These are phyloP conservation scores for Trametes maxima DNA, from an alignment of 768 basidiomycete species.

Conservation along the genomic window DNA sequence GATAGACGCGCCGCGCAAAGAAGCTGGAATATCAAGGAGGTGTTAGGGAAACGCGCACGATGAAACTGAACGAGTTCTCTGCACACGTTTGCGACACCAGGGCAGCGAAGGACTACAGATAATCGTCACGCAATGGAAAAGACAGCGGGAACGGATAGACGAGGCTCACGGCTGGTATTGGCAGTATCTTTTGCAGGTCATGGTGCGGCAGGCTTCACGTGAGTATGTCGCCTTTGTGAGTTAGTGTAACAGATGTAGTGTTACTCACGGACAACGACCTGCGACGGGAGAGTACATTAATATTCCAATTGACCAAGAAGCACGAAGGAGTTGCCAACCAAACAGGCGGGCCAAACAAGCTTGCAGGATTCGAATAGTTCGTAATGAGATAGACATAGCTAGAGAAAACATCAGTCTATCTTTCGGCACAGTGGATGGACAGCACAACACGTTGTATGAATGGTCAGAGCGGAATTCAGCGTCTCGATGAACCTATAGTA, in stretches of 20 bases:
- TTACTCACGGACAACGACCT: neutral
- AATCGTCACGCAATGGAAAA: neutral
- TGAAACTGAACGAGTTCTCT: neutral
- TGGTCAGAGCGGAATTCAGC: neutral
- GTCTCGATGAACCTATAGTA: conserved; percentile 1
- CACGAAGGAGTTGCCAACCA: neutral
- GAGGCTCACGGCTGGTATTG: conserved; percentile 1
- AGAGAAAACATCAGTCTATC: neutral
- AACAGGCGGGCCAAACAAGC: neutral
- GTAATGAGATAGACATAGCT: conserved; percentile 7
- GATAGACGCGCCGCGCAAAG: conserved; percentile 8
- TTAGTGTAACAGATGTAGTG: no score
- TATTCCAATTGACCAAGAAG: no score
- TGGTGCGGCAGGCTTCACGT: neutral
- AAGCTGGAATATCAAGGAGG: neutral
- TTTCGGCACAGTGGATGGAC: neutral
- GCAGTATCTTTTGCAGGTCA: neutral
- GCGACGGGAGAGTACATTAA: no score
- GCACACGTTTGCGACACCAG: conserved; percentile 2
- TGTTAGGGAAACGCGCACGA: no score
- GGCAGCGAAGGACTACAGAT: conserved; percentile 1
- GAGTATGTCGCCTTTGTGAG: neutral
- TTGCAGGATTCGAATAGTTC: neutral
- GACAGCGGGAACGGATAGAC: neutral
- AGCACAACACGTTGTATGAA: conserved; percentile 1